These are phyloP conservation scores for Agaricus subrufescens DNA, from an alignment of 768 basidiomycete genomes.

Conservation along the genomic window DNA sequence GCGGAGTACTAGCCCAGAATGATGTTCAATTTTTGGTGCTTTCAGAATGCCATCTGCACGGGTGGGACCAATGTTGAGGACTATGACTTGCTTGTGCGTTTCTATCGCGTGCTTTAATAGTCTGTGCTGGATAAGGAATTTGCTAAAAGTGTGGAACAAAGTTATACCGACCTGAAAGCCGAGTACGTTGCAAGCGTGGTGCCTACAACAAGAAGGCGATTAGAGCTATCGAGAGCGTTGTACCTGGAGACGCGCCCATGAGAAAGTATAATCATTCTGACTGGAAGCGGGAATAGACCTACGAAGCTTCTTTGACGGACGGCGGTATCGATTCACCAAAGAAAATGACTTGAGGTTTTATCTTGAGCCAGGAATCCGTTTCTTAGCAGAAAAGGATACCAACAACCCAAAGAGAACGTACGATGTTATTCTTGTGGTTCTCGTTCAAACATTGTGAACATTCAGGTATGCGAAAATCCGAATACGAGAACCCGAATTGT, in stretches of 20 bases:
- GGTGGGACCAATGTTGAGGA: conserved; percentile 86
- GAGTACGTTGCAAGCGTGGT: conserved; percentile 93
- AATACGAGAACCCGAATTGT: conserved; percentile 62
- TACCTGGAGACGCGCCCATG: conserved; percentile 35
- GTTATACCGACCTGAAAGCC: conserved; percentile 65
- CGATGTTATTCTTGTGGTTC: conserved; percentile 55
- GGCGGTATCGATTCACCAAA: conserved; percentile 86
- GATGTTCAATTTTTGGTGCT: conserved; percentile 76
- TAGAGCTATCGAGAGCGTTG: conserved; percentile 49
- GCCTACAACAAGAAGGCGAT: conserved; percentile 76
- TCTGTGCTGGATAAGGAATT: conserved; percentile 29
- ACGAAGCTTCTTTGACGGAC: conserved; percentile 69
- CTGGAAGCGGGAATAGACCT: conserved; percentile 19
- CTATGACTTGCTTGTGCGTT: conserved; percentile 68
- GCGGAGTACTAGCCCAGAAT: conserved; percentile 67
- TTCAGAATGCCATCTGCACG: conserved; percentile 70
- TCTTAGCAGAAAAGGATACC: background rate
- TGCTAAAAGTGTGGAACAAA: background rate
- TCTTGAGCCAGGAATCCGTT: conserved; percentile 31
- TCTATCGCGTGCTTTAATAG: conserved; percentile 78
- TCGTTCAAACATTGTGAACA: conserved; percentile 66
- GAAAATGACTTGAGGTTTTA: conserved; percentile 81
- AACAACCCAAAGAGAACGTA: conserved; percentile 24
- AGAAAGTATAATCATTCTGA: background rate
- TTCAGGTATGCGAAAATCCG: conserved; percentile 73